A percentile compares a stretch with the other conserved stretches of the same genome.
Evolutionary conservation across 129 eudicot species (phyloP).

Genomic region (Tanacetum coccineum): DNA sequence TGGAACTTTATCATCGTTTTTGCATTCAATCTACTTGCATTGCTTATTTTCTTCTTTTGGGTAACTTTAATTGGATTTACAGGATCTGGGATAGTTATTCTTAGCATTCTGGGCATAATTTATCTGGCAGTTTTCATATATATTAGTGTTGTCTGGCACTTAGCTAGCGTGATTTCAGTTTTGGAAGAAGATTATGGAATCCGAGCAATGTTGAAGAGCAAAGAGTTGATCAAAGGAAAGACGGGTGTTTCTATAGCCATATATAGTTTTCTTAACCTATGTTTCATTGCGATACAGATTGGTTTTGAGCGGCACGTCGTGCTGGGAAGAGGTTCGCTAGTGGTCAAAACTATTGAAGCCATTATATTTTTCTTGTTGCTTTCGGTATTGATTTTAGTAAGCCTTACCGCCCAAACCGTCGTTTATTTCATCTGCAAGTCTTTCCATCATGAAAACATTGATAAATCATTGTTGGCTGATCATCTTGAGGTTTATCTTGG

Average conservation of each 20-base stretch:
- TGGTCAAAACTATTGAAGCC: slow-evolving; percentile 21
- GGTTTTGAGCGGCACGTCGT: slow-evolving; percentile 31
- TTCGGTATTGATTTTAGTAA: slow-evolving; percentile 31
- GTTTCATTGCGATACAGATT: slow-evolving; percentile 31
- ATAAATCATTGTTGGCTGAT: slow-evolving; percentile 51
- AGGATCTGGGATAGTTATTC: neutral
- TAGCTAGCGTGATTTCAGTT: slow-evolving; percentile 54
- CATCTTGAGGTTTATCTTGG: slow-evolving; percentile 58
- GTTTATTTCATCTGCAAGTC: slow-evolving; percentile 58
- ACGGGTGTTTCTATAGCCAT: slow-evolving; percentile 17
- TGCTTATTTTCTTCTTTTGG: slow-evolving; percentile 21
- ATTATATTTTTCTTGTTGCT: slow-evolving; percentile 26
- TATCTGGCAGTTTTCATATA: slow-evolving; percentile 34
- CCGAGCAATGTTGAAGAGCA: slow-evolving; percentile 53
- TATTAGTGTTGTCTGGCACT: slow-evolving; percentile 41
- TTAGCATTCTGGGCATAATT: slow-evolving; percentile 17
- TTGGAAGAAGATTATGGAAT: slow-evolving; percentile 46
- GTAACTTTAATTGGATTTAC: slow-evolving; percentile 8
- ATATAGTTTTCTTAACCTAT: slow-evolving; percentile 31
- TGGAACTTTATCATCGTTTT: slow-evolving; percentile 38
- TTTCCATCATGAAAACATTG: slow-evolving; percentile 50
- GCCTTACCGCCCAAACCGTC: slow-evolving; percentile 38
- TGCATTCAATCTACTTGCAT: slow-evolving; percentile 23
- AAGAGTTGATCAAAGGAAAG: slow-evolving; percentile 41
- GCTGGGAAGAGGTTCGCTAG: slow-evolving; percentile 8